Percentiles rank a stretch among this genome's conserved stretches.
These are phyloP conservation scores for Trichoderma sp. DNA, from an alignment of 2,329 filamentous ascomycete species.

Conservation along the genomic window DNA sequence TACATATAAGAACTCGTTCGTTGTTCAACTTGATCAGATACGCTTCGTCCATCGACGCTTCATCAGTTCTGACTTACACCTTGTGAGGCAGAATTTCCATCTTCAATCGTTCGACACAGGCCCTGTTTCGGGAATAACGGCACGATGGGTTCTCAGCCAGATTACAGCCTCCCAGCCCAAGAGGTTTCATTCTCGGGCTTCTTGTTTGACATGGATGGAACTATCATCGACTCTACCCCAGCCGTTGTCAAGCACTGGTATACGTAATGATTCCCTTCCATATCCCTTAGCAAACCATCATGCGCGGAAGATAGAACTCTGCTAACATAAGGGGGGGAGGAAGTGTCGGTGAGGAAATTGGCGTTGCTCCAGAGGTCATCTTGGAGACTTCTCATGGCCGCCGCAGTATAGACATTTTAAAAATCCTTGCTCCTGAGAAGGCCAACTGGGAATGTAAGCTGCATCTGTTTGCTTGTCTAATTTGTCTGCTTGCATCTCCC, in stretches of 20 bases:
- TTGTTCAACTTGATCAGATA: background rate
- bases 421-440: conserved; percentile 74
- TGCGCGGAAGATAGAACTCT: background rate
- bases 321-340: background rate
- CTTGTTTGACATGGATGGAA: conserved; percentile 77
- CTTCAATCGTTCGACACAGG: background rate
- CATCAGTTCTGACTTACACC: background rate
- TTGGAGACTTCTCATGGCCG: conserved; percentile 88
- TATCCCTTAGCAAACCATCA: background rate
- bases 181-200: conserved; percentile 52
- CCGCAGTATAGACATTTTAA: conserved; percentile 80
- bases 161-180: conserved; percentile 44
- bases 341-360: conserved; percentile 78
- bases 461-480: background rate
- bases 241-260: conserved; percentile 79
- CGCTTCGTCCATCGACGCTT: background rate
- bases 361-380: conserved; percentile 79
- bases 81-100: background rate
- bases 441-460: conserved; percentile 89
- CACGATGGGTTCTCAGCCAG: conserved; percentile 35
- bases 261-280: conserved; percentile 43
- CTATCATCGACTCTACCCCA: conserved; percentile 76
- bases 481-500: background rate
- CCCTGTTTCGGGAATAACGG: background rate
- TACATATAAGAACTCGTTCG: conserved; percentile 7